Evolutionary conservation across 495 filamentous ascomycete species (phyloP).

Genomic region (Cairneyella variabilis): DNA sequence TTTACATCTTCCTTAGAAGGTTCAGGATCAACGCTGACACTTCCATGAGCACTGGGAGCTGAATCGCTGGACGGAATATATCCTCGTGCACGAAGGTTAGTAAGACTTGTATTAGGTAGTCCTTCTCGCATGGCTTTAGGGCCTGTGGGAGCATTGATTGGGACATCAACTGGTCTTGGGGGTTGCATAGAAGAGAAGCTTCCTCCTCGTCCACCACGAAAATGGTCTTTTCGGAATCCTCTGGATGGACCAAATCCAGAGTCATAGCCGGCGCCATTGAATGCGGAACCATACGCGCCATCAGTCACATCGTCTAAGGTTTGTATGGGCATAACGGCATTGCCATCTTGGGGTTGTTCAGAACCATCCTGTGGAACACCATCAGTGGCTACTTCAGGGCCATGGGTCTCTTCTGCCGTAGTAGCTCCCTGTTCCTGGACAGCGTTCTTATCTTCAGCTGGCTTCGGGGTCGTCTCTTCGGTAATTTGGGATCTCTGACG

Average conservation of each 20-base stretch:
- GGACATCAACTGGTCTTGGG: constrained; percentile 37
- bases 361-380: not conserved
- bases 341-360: not conserved
- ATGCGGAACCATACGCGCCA: not conserved
- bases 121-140: constrained; percentile 92
- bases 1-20: constrained; percentile 15
- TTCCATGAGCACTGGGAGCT: constrained; percentile 14
- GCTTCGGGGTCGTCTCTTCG: constrained; percentile 13
- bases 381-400: constrained; percentile 6
- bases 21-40: constrained; percentile 20
- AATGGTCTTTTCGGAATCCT: constrained; percentile 10
- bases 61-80: constrained; percentile 8
- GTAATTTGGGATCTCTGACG: constrained; percentile 27
- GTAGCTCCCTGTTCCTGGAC: not conserved
- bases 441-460: constrained; percentile 15
- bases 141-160: constrained; percentile 74
- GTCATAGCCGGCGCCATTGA: constrained; percentile 1
- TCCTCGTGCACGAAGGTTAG: constrained; percentile 43
- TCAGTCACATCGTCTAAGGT: constrained; percentile 21
- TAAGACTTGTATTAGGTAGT: constrained; percentile 68
- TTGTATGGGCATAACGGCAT: constrained; percentile 21
- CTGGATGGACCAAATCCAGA: constrained; percentile 5
- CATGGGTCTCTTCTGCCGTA: not conserved
- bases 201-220: constrained; percentile 17
- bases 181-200: constrained; percentile 14